These are phyloP conservation scores for Bullera alba DNA, from an alignment of 768 basidiomycete genomes.

Conservation along the genomic window DNA sequence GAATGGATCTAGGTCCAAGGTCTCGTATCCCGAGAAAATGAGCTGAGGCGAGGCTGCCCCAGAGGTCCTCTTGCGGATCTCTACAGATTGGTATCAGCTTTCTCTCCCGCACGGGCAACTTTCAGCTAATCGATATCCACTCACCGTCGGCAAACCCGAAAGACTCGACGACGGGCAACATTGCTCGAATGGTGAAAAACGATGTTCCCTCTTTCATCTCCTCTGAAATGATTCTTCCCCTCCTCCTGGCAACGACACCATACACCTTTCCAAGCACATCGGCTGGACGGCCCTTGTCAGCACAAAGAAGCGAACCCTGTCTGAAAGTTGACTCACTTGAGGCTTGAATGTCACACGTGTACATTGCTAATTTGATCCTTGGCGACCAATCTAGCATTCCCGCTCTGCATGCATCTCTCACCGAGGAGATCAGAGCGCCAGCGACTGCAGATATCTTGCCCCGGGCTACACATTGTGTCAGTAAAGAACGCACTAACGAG, in stretches of 20 bases:
- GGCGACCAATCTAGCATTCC: conserved; percentile 96
- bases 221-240: conserved; percentile 87
- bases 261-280: conserved; percentile 98
- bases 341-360: conserved; percentile 95
- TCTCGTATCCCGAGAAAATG: conserved; percentile 95
- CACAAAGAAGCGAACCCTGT: not conserved
- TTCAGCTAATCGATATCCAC: conserved; percentile 21
- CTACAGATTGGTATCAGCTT: conserved; percentile 47
- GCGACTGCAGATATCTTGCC: conserved; percentile 75
- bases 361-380: conserved; percentile 94
- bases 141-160: conserved; percentile 95
- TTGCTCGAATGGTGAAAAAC: conserved; percentile 84
- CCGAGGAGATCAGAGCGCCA: conserved; percentile 81
- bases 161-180: conserved; percentile 91
- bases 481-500: not conserved
- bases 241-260: conserved; percentile 81
- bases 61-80: conserved; percentile 91
- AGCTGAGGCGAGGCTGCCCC: conserved; percentile 96
- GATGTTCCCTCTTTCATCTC: conserved; percentile 98
- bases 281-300: conserved; percentile 51
- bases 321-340: conserved; percentile 59
- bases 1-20: conserved; percentile 89
- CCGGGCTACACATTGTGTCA: conserved; percentile 53
- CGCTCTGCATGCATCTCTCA: conserved; percentile 81
- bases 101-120: not conserved